phyloP scores from a whole-genome alignment of 192 early-diverging fungal species.

The Obelidium mucronatum region DNA sequence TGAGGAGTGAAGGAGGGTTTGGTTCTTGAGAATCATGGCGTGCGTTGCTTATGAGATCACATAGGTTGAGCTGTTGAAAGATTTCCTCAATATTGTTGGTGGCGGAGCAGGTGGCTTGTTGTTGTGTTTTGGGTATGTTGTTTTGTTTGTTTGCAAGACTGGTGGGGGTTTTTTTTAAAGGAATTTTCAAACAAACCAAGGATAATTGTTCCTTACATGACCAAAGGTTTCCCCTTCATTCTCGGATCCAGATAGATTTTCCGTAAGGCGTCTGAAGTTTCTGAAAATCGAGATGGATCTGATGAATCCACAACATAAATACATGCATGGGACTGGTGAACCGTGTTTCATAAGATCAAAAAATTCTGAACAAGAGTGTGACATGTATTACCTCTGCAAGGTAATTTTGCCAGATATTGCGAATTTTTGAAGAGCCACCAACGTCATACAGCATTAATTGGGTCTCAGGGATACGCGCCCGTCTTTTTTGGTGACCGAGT shows the following conservation, averaged over 20 bases:
- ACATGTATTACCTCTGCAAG: conserved; percentile 21
- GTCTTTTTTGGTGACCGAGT: background rate
- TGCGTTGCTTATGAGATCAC: background rate
- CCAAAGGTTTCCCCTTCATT: conserved; percentile 24
- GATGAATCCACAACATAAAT: conserved; percentile 26
- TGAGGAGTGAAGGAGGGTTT: background rate
- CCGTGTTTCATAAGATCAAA: background rate
- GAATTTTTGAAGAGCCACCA: conserved; percentile 28
- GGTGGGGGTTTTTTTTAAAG: background rate
- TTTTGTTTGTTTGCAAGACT: conserved; percentile 32
- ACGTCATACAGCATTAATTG: conserved; percentile 25
- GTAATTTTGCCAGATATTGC: conserved; percentile 36
- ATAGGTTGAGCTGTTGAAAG: background rate
- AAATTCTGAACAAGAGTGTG: too few relatives aligned
- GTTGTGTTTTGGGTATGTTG: background rate
- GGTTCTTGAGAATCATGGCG: conserved; percentile 20
- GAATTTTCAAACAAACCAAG: too few relatives aligned
- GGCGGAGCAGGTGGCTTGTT: too few relatives aligned
- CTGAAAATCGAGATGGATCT: conserved; percentile 7
- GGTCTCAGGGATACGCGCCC: conserved; percentile 3
- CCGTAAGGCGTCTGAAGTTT: conserved; percentile 22
- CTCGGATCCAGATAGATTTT: conserved; percentile 20
- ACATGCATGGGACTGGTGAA: conserved; percentile 23
- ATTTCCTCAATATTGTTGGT: background rate
- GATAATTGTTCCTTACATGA: conserved; percentile 23